These are phyloP conservation scores for Dipodascus geniculatus DNA, from an alignment of 805 yeast species.

Conservation along the genomic window DNA sequence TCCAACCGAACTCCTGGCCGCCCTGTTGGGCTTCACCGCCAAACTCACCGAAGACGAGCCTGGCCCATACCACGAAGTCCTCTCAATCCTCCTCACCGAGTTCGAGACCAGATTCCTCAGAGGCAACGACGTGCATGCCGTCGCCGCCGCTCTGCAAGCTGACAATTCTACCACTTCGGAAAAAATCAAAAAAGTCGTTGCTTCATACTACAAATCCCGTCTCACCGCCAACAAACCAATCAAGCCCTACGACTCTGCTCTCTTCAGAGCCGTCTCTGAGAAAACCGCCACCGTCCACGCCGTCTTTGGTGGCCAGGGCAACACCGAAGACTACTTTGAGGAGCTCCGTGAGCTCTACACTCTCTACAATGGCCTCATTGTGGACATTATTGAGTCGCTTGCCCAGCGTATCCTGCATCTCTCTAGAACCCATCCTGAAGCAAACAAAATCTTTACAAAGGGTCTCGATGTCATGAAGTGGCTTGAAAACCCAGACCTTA, in stretches of 20 bases:
- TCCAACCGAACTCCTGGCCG: slow-evolving; percentile 72
- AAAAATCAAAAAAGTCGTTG: slow-evolving; percentile 65
- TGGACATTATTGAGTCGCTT: slow-evolving; percentile 58
- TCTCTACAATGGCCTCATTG: slow-evolving; percentile 62
- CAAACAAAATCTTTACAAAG: slow-evolving; percentile 82
- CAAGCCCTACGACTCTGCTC: slow-evolving; percentile 40
- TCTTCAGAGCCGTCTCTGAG: slow-evolving; percentile 47
- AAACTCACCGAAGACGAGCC: slow-evolving; percentile 26
- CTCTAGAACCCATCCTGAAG: slow-evolving; percentile 60
- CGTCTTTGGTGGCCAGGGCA: slow-evolving; percentile 98
- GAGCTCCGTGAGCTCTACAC: slow-evolving; percentile 81
- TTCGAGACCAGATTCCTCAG: slow-evolving; percentile 71
- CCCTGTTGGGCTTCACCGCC: slow-evolving; percentile 55
- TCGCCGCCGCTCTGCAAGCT: slow-evolving; percentile 57
- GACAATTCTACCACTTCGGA: slow-evolving; percentile 38
- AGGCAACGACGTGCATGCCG: slow-evolving; percentile 75
- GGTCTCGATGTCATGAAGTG: slow-evolving; percentile 83
- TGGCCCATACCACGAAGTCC: slow-evolving; percentile 57
- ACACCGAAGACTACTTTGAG: slow-evolving; percentile 93
- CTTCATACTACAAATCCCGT: slow-evolving; percentile 62
- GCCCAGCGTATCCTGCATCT: slow-evolving; percentile 57
- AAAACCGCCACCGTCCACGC: slow-evolving; percentile 56
- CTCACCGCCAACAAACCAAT: slow-evolving; percentile 38
- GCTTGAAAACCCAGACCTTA: slow-evolving; percentile 73
- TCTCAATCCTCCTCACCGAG: slow-evolving; percentile 61